A percentile compares a stretch with the other conserved stretches of the same genome.
These are phyloP conservation scores for Phytophthora agathidicida DNA, from an alignment of 352 stramenopile genomes.

Conservation along the genomic window DNA sequence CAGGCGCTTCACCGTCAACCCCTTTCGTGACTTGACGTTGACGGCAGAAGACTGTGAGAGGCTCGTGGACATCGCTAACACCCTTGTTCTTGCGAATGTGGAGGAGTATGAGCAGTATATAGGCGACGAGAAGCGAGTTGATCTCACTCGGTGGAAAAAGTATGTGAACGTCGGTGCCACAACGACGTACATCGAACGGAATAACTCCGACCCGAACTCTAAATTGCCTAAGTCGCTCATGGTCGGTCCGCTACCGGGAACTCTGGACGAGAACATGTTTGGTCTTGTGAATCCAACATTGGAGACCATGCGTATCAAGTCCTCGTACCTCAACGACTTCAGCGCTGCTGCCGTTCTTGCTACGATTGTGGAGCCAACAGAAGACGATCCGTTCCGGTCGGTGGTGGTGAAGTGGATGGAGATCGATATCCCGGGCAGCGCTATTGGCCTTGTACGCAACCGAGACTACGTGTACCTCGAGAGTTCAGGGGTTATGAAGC, in stretches of 20 bases:
- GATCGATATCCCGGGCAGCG: conserved; percentile 12
- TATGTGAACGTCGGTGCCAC: conserved; percentile 1
- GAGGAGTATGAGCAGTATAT: conserved; percentile 19
- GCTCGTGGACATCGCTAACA: conserved; percentile 13
- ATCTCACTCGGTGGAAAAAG: conserved; percentile 21
- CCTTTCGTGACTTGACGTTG: conserved; percentile 7
- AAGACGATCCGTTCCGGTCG: conserved; percentile 43
- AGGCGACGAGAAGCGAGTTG: conserved; percentile 4
- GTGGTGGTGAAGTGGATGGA: conserved; percentile 45
- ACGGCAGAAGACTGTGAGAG: conserved; percentile 5
- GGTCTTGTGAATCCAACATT: conserved; percentile 35
- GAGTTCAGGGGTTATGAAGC: conserved; percentile 12
- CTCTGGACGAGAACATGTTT: conserved; percentile 48
- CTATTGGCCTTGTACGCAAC: conserved; percentile 19
- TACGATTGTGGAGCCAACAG: conserved; percentile 42
- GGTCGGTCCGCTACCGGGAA: conserved; percentile 27
- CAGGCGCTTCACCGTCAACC: conserved; percentile 22
- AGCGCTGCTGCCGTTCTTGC: conserved; percentile 46
- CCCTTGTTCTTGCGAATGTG: conserved; percentile 11
- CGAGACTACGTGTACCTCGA: conserved; percentile 33
- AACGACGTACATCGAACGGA: conserved; percentile 16
- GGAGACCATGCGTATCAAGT: conserved; percentile 28
- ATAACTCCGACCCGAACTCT: conserved; percentile 6
- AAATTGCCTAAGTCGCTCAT: conserved; percentile 28
- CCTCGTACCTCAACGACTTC: conserved; percentile 23